Base-by-base conservation (phyloP, 208 protist genomes). In the Phytomonas serpens region DNA sequence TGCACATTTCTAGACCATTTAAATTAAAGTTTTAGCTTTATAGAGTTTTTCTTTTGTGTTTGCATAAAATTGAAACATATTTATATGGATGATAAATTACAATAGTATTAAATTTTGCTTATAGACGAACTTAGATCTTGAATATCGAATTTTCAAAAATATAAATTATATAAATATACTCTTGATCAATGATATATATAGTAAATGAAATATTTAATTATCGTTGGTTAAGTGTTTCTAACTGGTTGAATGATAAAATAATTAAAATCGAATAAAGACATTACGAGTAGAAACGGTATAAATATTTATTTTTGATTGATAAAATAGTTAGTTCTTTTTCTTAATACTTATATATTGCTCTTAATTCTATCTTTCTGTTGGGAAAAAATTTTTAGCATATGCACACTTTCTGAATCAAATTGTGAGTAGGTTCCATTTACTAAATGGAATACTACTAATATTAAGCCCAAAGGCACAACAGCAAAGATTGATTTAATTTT, bases 301-400 rank as follows among this genome's bases (percentile, higher is more conserved):
- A 65, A 5, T 52, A 23, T 61, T 62, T 47, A 33, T 9, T 62
- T 29, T 40, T 64, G 57, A 31, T 68, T 67, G 36, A 51, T 9
- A 51, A 11, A 11, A 51, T 51, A 51, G 16, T 14, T 51, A 51
- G 2, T 51, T 11, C 40, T 51, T 11, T 11, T 61, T 75, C 61
- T 31, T 64, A 6, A 51, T 62, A 64, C 79, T 52, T 71, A 69
- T 19, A 36, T 37, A 30, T 31, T 61, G 37, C 42, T 34, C 63
- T 68, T 31, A 13, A 29, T 64, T 64, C n/a, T n/a, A 40, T 63
- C 29, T 51, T 62, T 75, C 40, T 29, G 3, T n/a, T 52, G 29
- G 42, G 23, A 16, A 7, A 71, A 57, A 14, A 42, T 0, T 47
- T 37, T 10, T 0, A 27, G 30, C 23, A 13, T 57, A 51, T 57